A percentile compares a stretch with the other conserved stretches of the same genome.
phyloP scores from a whole-genome alignment of 2,329 filamentous ascomycete genomes.

The Xylariales sp. region DNA sequence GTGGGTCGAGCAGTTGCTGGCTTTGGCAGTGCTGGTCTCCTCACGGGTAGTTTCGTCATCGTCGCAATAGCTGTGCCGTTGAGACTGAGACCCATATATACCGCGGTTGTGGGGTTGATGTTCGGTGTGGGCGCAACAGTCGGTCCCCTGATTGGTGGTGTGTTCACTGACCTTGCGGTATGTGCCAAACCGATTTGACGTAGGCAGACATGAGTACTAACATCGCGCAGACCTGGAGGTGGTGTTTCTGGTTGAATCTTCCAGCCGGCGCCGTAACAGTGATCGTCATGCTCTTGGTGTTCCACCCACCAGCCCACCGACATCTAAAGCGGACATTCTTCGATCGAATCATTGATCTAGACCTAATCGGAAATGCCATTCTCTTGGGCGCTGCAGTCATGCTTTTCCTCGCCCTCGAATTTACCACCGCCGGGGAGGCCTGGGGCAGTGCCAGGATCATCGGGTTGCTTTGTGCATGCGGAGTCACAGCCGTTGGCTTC shows the following conservation, averaged over 20 bases:
- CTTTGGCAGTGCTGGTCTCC: conserved; percentile 30
- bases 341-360: conserved; percentile 16
- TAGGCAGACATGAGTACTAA: too few species aligned
- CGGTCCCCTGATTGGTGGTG: conserved; percentile 23
- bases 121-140: conserved; percentile 30
- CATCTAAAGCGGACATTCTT: conserved; percentile 2
- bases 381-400: conserved; percentile 40
- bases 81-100: conserved; percentile 31
- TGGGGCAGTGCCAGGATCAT: conserved; percentile 42
- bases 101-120: conserved; percentile 31
- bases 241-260: conserved; percentile 14
- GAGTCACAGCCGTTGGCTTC: conserved; percentile 24
- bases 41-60: conserved; percentile 28
- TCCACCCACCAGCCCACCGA: conserved; percentile 8
- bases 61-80: conserved; percentile 28
- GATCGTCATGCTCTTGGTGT: conserved; percentile 9
- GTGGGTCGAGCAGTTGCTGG: conserved; percentile 33
- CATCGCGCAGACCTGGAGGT: too few species aligned
- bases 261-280: conserved; percentile 12
- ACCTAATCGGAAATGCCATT: conserved; percentile 29
- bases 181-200: too few species aligned
- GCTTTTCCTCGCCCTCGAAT: conserved; percentile 43
- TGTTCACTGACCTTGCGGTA: conserved; percentile 22
- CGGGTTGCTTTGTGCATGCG: conserved; percentile 26
- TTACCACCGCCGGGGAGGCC: conserved; percentile 36